These are phyloP conservation scores for Lathyrus oleraceus DNA, from an alignment of 306 rosid genomes.

Conservation along the genomic window DNA sequence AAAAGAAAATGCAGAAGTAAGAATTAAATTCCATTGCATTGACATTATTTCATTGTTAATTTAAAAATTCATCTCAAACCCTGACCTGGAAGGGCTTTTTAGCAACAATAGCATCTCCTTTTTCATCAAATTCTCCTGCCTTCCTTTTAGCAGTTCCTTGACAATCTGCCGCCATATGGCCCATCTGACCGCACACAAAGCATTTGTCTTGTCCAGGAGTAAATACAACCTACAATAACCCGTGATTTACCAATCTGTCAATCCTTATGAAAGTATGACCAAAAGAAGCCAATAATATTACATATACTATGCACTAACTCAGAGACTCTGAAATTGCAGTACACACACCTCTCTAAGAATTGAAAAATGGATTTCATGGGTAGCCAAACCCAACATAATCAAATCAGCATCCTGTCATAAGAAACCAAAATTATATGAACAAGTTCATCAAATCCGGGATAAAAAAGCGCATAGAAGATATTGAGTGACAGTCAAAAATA, in stretches of 20 bases:
- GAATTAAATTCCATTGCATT: neutral
- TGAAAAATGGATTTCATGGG: conserved; percentile 96
- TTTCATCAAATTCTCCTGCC: conserved; percentile 87
- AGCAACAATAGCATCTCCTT: conserved; percentile 58
- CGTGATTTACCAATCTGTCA: conserved; percentile 25
- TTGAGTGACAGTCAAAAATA: neutral
- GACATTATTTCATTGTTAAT: neutral
- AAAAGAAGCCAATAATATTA: conserved; percentile 21
- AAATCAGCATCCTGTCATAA: conserved; percentile 91
- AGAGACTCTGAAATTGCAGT: conserved; percentile 5
- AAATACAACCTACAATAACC: conserved; percentile 72
- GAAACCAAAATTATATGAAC: conserved; percentile 33
- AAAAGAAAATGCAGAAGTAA: conserved; percentile 16
- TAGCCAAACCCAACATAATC: conserved; percentile 96
- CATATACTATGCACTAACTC: conserved; percentile 15
- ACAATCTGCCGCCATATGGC: conserved; percentile 88
- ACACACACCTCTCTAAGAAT: conserved; percentile 90
- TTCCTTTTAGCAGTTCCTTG: conserved; percentile 87
- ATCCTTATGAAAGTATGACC: conserved; percentile 26
- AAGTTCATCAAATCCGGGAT: neutral
- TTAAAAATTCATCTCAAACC: conserved; percentile 9
- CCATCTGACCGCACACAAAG: conserved; percentile 92
- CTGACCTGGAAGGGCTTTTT: conserved; percentile 93
- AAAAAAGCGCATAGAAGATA: conserved; percentile 18
- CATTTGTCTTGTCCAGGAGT: conserved; percentile 96